Evolutionary conservation across 352 stramenopile species (phyloP).

Genomic region (Phytopythium kandeliae): DNA sequence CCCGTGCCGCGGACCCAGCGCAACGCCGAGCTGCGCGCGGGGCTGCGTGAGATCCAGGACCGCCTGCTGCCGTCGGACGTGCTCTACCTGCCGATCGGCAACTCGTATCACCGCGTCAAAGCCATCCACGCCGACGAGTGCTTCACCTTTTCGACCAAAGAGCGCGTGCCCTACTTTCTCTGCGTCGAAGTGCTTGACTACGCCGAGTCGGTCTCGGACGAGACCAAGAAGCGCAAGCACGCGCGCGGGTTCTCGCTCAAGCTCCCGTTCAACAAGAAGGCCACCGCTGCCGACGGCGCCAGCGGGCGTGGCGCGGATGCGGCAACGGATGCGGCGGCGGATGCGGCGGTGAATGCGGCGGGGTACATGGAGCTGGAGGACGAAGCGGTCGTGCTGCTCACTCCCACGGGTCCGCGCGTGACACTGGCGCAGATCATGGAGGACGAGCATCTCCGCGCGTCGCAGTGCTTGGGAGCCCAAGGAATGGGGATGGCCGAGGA

Average conservation of each 20-base stretch:
- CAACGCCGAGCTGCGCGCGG: slow-evolving; percentile 41
- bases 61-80: slow-evolving; percentile 62
- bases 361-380: slow-evolving; percentile 5
- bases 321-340: background rate
- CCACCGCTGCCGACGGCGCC: background rate
- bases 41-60: slow-evolving; percentile 39
- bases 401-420: slow-evolving; percentile 17
- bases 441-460: slow-evolving; percentile 2
- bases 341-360: background rate
- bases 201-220: slow-evolving; percentile 20
- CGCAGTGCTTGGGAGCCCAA: background rate
- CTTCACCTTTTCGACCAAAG: slow-evolving; percentile 81
- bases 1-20: slow-evolving; percentile 31
- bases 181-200: slow-evolving; percentile 83
- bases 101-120: slow-evolving; percentile 73
- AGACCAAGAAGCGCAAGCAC: slow-evolving; percentile 22
- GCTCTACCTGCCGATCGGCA: slow-evolving; percentile 74
- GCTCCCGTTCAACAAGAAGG: slow-evolving; percentile 48
- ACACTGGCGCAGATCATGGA: slow-evolving; percentile 12
- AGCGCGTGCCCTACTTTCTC: slow-evolving; percentile 79
- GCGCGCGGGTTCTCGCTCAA: slow-evolving; percentile 38
- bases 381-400: slow-evolving; percentile 20
- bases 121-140: slow-evolving; percentile 65
- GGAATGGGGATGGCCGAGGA: background rate
- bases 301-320: no score